Evolutionary conservation across 73 alveolate genomes (phyloP), one percentile per base, ranked within the genome.

Genomic region (Symbiodinium pilosum): DNA sequence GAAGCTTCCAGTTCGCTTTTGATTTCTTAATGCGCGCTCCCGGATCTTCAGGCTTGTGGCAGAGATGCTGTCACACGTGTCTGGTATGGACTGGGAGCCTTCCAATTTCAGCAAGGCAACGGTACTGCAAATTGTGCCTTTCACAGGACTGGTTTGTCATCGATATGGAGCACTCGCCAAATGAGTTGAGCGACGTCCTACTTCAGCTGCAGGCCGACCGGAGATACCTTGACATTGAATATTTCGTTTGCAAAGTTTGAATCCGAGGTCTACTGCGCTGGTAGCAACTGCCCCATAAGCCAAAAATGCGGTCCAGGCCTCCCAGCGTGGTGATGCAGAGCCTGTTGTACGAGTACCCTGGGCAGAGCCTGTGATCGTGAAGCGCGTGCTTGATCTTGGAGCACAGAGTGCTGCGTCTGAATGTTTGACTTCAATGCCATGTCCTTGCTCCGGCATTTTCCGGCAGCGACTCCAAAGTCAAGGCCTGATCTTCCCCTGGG

Each of bases 81-180:
- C 98, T 41, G 98, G 98, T 42, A 73, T 92, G 98, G 98, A 87
- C 84, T 40, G 94, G 21, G 14, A 47, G 59, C 59, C 6, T 47
- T 47, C n/a, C n/a, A n/a, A n/a, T n/a, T n/a, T n/a, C n/a, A n/a
- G n/a, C n/a, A n/a, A n/a, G n/a, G n/a, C n/a, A n/a, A n/a, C n/a
- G n/a, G n/a, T n/a, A n/a, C n/a, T n/a, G n/a, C n/a, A n/a, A n/a
- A n/a, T n/a, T n/a, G n/a, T n/a, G n/a, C n/a, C n/a, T n/a, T n/a
- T n/a, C n/a, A n/a, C n/a, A 87, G 94, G 94, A 92, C 41, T 92
- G 98, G 98, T 75, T 92, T 36, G 92, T 92, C 83, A 73, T 92
- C 43, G 98, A 92, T 56, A 92, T 92, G 98, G 98, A 92, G 98
- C 98, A 92, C 59, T 69, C 92, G 40, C 98, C 98, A 42, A 92